Evolutionary conservation across 2,329 filamentous ascomycete genomes (phyloP).

Genomic region (Colletotrichum coccodes): DNA sequence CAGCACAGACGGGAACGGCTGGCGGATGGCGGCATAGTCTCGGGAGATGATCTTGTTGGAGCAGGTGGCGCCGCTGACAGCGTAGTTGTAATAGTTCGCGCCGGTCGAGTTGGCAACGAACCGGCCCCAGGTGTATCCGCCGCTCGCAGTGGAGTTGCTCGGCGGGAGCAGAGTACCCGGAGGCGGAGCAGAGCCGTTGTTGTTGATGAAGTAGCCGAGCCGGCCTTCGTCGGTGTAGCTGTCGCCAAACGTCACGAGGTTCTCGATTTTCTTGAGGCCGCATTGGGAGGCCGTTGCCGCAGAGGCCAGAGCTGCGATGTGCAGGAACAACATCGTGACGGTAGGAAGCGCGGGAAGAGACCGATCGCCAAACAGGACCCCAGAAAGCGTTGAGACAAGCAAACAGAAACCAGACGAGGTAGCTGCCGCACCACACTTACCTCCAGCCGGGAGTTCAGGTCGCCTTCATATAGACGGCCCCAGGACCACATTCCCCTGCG

Average conservation of each 20-base stretch:
- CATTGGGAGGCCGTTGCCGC: conserved; percentile 31
- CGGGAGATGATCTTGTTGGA: conserved; percentile 74
- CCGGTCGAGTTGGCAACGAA: conserved; percentile 70
- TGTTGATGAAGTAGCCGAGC: conserved; percentile 67
- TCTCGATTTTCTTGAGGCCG: conserved; percentile 62
- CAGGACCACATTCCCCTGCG: neutral
- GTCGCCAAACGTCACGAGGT: conserved; percentile 77
- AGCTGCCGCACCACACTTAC: neutral
- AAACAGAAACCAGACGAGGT: neutral
- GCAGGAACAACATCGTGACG: conserved; percentile 14
- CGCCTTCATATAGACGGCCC: neutral
- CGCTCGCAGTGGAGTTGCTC: conserved; percentile 66
- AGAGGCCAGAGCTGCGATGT: conserved; percentile 13
- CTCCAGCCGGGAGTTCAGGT: neutral
- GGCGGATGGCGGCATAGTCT: conserved; percentile 58
- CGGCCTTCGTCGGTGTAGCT: conserved; percentile 81
- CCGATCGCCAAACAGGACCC: neutral
- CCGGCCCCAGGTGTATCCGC: conserved; percentile 76
- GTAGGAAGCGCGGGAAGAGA: too few species aligned
- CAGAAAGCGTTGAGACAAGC: neutral
- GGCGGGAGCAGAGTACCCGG: conserved; percentile 60
- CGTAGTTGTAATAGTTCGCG: conserved; percentile 73
- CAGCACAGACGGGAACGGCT: conserved; percentile 69
- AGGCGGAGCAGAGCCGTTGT: conserved; percentile 71
- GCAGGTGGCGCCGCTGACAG: conserved; percentile 78